Base-by-base conservation (phyloP, 768 basidiomycete genomes). In the Neoboletus subvelutipes region DNA sequence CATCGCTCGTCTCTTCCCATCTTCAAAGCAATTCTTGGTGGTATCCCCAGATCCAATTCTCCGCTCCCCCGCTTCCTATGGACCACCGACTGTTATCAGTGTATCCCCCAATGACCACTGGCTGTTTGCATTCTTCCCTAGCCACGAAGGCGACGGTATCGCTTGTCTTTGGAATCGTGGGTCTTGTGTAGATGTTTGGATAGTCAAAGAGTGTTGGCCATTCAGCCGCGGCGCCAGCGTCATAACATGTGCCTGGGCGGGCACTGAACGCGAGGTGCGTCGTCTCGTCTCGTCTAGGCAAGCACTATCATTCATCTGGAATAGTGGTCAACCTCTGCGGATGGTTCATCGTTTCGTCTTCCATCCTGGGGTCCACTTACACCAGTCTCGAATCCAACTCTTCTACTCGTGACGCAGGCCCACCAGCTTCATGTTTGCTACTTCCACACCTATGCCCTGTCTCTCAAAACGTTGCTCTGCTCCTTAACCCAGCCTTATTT, bases 61-160 rank as follows among this genome's bases (percentile, higher is more conserved):
- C n/a, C 68, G 74, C 22, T 72, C 79, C 0, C 74, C 81, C 7
- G 54, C 71, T 12, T 75, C 78, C 2, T 90, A 84, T 67, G 78
- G 80, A 18, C 83, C 88, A 8, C 84, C 88, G 0, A 80, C 80
- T 7, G 70, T 86, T 31, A 82, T 92, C 49, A 81, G 83, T 8
- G 77, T 83, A 20, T 80, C 84, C 6, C 78, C 86, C 3, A 73
- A 74, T 29, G 83, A 85, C 57, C 76, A 79, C 47, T 87, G 81
- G 83, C 66, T 92, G 5, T 90, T 90, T 64, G 88, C 88, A 1
- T 92, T 85, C 65, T 91, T 87, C 65, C 87, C 88, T 12, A 77
- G 84, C 40, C 73, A 74, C 31, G 79, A 78, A 26, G 68, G 72
- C 1, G 83, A 84, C 56, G 86, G 88, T 12, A 69, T 81, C 42